phyloP scores from a whole-genome alignment of 2,329 filamentous ascomycete species.

The Fusarium sacchari region DNA sequence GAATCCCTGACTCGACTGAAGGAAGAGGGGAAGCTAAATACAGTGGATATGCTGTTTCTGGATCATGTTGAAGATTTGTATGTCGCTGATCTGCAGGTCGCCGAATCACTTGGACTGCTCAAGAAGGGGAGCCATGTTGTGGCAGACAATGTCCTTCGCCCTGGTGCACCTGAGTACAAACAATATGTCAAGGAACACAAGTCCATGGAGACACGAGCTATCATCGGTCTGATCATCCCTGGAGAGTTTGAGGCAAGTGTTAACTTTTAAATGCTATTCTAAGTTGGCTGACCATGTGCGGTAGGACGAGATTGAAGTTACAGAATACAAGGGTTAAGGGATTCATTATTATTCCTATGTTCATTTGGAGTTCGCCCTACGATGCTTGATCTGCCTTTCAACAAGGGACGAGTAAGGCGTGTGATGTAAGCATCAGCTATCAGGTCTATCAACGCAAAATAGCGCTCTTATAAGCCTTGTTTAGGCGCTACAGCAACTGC shows the following conservation, averaged over 20 bases:
- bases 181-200: background rate
- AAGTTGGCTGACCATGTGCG: background rate
- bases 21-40: background rate
- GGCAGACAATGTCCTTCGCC: background rate
- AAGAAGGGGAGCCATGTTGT: background rate
- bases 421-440: no score
- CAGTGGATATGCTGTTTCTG: background rate
- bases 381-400: background rate
- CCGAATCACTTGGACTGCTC: background rate
- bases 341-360: background rate
- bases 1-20: background rate
- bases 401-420: background rate
- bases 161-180: background rate
- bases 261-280: rapidly evolving
- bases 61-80: background rate
- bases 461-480: no score
- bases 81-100: rapidly evolving
- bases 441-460: no score
- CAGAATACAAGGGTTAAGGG: background rate
- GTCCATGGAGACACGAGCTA: background rate
- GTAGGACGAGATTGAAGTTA: background rate
- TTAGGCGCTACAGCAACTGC: no score
- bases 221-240: background rate
- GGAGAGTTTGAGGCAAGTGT: background rate
- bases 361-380: rapidly evolving